These are phyloP conservation scores for Grammothele lineata DNA, from an alignment of 768 basidiomycete genomes.

Conservation along the genomic window DNA sequence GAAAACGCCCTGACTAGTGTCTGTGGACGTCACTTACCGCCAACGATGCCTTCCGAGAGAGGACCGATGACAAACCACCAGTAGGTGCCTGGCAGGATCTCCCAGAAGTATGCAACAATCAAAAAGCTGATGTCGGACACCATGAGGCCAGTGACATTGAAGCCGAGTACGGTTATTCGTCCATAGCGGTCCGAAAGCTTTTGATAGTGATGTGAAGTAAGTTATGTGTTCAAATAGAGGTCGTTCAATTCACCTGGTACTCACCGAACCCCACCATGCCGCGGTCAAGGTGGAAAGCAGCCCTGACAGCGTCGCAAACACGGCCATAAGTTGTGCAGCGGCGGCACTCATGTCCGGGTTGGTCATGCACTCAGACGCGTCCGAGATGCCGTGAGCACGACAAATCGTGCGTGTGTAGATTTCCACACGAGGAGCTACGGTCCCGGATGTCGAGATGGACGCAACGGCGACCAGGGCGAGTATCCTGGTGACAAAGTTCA, in stretches of 20 bases:
- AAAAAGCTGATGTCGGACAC: slow-evolving; percentile 64
- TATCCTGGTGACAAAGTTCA: slow-evolving; percentile 43
- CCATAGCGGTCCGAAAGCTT: slow-evolving; percentile 81
- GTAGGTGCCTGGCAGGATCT: slow-evolving; percentile 72
- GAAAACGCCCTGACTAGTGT: too few species aligned
- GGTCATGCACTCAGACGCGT: slow-evolving; percentile 41
- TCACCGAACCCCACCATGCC: slow-evolving; percentile 82
- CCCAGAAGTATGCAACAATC: slow-evolving; percentile 53
- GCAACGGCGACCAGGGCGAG: slow-evolving; percentile 48
- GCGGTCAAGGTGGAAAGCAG: slow-evolving; percentile 73
- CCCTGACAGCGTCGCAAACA: slow-evolving; percentile 55
- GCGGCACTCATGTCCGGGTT: slow-evolving; percentile 71
- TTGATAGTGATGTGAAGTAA: neutral
- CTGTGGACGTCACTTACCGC: slow-evolving; percentile 62
- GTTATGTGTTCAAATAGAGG: neutral
- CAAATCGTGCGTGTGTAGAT: slow-evolving; percentile 74
- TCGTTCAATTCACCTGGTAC: slow-evolving; percentile 23
- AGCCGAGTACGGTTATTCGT: slow-evolving; percentile 57
- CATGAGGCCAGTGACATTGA: slow-evolving; percentile 56
- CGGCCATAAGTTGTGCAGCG: slow-evolving; percentile 63
- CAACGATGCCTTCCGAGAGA: slow-evolving; percentile 65
- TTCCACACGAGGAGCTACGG: slow-evolving; percentile 68
- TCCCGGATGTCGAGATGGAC: slow-evolving; percentile 49
- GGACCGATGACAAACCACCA: slow-evolving; percentile 72
- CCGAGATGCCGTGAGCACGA: slow-evolving; percentile 41